Percentiles rank a stretch among this genome's conserved stretches.
These are phyloP conservation scores for Parascedosporium putredinis DNA, from an alignment of 2,329 filamentous ascomycete genomes.

Conservation along the genomic window DNA sequence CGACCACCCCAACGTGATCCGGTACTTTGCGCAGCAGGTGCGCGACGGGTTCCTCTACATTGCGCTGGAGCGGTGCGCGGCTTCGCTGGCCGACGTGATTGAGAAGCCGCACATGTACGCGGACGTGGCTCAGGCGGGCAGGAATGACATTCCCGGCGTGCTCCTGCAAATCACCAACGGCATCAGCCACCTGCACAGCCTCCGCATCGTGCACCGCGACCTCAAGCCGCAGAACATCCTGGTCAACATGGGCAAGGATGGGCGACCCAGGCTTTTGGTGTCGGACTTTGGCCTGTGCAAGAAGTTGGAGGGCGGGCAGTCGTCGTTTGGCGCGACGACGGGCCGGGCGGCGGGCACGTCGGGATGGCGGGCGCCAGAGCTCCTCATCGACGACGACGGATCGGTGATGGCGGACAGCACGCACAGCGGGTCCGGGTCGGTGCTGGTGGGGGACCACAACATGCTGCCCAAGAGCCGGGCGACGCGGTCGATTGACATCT, in stretches of 20 bases:
- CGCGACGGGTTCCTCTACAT: constrained; percentile 92
- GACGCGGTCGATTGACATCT: constrained; percentile 93
- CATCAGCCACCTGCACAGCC: constrained; percentile 75
- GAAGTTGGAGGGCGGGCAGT: constrained; percentile 88
- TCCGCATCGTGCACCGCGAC: constrained; percentile 93
- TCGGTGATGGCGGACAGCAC: constrained; percentile 40
- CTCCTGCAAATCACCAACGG: constrained; percentile 85
- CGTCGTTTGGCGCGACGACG: constrained; percentile 88
- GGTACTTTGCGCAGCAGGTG: constrained; percentile 87
- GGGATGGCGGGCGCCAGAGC: constrained; percentile 91
- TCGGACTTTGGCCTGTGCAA: constrained; percentile 98
- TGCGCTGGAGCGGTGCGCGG: constrained; percentile 85
- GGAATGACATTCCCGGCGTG: constrained; percentile 66
- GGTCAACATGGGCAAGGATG: constrained; percentile 61
- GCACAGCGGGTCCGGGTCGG: constrained; percentile 50
- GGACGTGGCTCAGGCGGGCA: constrained; percentile 61
- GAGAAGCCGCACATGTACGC: constrained; percentile 61
- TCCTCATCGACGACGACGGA: constrained; percentile 70
- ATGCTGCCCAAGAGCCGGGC: constrained; percentile 63
- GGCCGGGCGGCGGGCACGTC: constrained; percentile 88
- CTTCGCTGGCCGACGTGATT: constrained; percentile 84
- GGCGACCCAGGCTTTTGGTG: constrained; percentile 74
- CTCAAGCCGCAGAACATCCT: constrained; percentile 97
- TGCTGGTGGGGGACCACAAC: constrained; percentile 45
- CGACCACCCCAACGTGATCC: constrained; percentile 91